These are phyloP conservation scores for Arctium lappa DNA, from an alignment of 129 eudicot genomes.

Conservation along the genomic window DNA sequence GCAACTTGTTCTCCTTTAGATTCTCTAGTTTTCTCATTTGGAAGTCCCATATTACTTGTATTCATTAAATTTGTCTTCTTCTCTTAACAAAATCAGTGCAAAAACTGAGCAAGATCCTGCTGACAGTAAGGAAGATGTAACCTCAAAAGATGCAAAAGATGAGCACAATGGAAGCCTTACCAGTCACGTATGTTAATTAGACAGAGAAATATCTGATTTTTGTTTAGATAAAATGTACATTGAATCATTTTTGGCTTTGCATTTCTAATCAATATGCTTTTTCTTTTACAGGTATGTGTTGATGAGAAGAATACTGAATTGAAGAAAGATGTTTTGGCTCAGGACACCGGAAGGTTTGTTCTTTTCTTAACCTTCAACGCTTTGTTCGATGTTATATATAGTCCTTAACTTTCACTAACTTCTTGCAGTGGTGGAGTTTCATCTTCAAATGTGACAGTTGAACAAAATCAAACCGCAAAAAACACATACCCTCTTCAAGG, in stretches of 20 bases:
- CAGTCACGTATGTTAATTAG: constrained; percentile 23
- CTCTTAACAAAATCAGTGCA: constrained; percentile 16
- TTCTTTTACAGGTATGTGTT: constrained; percentile 26
- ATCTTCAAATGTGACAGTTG: constrained; percentile 21
- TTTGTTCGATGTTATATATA: background rate
- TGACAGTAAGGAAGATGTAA: constrained; percentile 26
- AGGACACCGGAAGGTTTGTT: constrained; percentile 33
- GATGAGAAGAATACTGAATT: constrained; percentile 29
- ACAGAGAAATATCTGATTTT: background rate
- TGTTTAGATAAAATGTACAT: background rate
- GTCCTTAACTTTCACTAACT: too few relatives aligned
- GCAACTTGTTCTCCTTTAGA: background rate
- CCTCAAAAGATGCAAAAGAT: constrained; percentile 21
- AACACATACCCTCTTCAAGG: constrained; percentile 29
- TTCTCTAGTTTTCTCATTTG: background rate
- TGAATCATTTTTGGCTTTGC: background rate
- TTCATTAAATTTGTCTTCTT: background rate
- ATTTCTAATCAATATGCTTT: background rate
- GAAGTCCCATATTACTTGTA: background rate
- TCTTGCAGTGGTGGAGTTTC: background rate
- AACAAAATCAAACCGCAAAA: constrained; percentile 11
- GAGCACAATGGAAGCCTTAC: constrained; percentile 4
- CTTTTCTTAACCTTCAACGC: background rate
- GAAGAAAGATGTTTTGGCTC: constrained; percentile 11
- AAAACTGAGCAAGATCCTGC: constrained; percentile 14